phyloP scores from a whole-genome alignment of 73 alveolate species.

The Stentor coeruleus region DNA sequence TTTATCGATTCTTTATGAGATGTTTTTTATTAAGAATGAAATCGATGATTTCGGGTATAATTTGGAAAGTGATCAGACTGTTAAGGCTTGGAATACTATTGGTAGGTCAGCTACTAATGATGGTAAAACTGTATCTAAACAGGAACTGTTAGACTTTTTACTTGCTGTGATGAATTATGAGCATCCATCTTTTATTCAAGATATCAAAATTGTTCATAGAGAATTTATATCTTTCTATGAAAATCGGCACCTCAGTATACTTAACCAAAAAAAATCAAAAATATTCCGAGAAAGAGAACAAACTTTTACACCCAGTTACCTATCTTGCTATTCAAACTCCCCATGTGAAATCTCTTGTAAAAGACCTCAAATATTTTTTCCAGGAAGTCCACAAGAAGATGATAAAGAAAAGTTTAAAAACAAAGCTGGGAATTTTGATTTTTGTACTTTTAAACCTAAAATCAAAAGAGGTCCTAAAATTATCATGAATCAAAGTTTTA shows the following conservation, averaged over 20 bases:
- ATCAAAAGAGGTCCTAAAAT: background rate
- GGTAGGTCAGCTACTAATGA: too few relatives aligned
- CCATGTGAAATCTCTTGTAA: background rate
- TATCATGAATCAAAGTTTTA: too few relatives aligned
- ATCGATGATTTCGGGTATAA: background rate
- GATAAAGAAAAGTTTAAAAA: too few relatives aligned
- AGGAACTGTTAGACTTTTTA: background rate
- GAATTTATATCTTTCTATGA: background rate
- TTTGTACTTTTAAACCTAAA: background rate
- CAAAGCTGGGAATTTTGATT: too few relatives aligned
- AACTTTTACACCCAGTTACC: background rate
- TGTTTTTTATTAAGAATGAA: background rate
- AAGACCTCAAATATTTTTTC: too few relatives aligned
- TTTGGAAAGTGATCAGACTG: background rate
- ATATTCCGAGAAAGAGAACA: background rate
- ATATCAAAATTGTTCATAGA: background rate
- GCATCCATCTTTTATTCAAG: background rate
- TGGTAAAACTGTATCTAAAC: background rate
- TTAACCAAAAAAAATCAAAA: background rate
- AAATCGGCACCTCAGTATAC: background rate
- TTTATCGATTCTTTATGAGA: background rate
- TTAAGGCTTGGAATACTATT: background rate
- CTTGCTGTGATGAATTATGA: slow-evolving; percentile 10
- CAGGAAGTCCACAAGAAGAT: background rate
- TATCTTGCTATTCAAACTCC: background rate